Evolutionary conservation across 768 basidiomycete genomes (phyloP), one percentile per base, ranked within the genome.

Genomic region (Psilocybe subaeruginosa): DNA sequence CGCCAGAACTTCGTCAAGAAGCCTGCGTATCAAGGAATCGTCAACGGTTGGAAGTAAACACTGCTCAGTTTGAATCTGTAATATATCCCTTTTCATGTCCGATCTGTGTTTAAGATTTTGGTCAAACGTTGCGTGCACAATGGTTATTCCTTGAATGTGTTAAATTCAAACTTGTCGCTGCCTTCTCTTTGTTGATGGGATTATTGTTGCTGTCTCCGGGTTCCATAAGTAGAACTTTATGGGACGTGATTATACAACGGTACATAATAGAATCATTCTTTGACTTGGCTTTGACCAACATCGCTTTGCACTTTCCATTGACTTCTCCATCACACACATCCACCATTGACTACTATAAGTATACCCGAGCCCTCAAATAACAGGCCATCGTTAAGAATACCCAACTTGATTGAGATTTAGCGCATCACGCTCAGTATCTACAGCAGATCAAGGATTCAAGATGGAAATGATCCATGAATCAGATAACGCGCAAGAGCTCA

Each of bases 1-100:
- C 17, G 33, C 46, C 54, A 80, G 77, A 80, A 78, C 62, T 64
- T 81, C 23, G 67, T 72, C 46, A 72, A 68, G 58, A 82, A 83
- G 65, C 80, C 82, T 7, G 81, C 81, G 2, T 82, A 77, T 62
- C 73, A 77, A 61, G 81, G 81, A n/a, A 81, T 83, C 59, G 73
- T 79, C 8, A 75, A 72, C 19, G 78, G 74, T 3, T 75, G 74
- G 54, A 61, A 60, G 16, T 55, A 56, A 46, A 57, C 23, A 23
- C 23, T 23, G 23, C 23, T 23, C 23, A 23, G 23, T 23, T 23
- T 23, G 23, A 23, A 23, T 23, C 23, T 23, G 23, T 23, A 23
- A 23, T 23, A 23, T 23, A 23, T 23, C 23, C 23, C 23, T 23
- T 23, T 23, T 23, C 1, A 23, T 23, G 23, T 23, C 2, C 23